phyloP scores from a whole-genome alignment of 805 yeast species.

The Grigorovia yakushimaensis region DNA sequence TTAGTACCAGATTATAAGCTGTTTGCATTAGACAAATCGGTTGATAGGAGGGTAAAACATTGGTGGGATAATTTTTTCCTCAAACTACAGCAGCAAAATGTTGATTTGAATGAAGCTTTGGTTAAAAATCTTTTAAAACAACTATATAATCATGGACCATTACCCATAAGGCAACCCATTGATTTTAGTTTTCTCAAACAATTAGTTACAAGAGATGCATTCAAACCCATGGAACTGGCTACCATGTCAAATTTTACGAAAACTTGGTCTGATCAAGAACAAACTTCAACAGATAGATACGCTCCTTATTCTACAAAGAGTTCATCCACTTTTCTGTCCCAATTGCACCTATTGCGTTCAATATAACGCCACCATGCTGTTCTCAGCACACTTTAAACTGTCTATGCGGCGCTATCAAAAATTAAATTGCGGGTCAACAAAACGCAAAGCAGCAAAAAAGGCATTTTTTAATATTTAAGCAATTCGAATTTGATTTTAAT shows the following conservation, averaged over 20 bases:
- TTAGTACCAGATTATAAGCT: conserved; percentile 21
- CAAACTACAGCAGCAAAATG: not conserved
- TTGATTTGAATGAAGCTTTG: not conserved
- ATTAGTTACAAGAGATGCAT: not conserved
- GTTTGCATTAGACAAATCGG: conserved; percentile 18
- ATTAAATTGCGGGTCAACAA: no score
- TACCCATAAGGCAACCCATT: not conserved
- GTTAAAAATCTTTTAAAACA: not conserved
- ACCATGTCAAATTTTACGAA: not conserved
- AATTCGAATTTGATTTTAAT: no score
- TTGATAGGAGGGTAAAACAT: conserved; percentile 7
- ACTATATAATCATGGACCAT: not conserved
- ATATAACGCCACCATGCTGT: not conserved
- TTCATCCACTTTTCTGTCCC: no score
- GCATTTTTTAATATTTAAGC: no score
- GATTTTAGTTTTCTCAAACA: not conserved
- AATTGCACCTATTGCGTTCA: not conserved
- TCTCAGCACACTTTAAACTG: no score
- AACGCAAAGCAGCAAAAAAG: no score
- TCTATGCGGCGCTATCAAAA: not conserved
- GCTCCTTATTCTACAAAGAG: no score
- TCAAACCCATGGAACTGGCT: not conserved
- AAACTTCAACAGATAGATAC: not conserved
- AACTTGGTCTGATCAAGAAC: not conserved
- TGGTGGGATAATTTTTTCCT: not conserved